Evolutionary conservation across 2,329 filamentous ascomycete genomes (phyloP).

Genomic region (Paramyrothecium roridum): DNA sequence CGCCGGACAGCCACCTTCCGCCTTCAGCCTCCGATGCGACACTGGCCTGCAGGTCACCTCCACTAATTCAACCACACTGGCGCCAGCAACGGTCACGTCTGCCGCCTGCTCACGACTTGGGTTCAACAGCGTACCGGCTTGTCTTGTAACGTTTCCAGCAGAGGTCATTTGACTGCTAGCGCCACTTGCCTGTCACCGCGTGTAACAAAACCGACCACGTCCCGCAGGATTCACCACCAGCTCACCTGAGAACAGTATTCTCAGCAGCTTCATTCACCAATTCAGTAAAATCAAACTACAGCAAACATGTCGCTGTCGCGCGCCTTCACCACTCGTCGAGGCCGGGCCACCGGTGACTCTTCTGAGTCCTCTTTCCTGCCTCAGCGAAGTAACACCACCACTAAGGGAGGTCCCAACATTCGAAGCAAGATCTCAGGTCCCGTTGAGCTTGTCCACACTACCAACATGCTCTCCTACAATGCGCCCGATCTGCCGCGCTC

Average conservation of each 20-base stretch:
- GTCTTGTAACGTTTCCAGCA: not conserved
- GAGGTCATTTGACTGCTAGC: not conserved
- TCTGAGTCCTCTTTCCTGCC: constrained; percentile 37
- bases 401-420: constrained; percentile 41
- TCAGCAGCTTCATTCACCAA: constrained; percentile 3
- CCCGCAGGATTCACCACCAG: not conserved
- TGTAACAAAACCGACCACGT: not conserved
- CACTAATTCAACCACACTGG: not conserved
- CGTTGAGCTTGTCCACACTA: constrained; percentile 84
- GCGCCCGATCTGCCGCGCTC: constrained; percentile 72
- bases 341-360: constrained; percentile 47
- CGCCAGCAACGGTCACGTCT: not conserved
- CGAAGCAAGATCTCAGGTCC: constrained; percentile 82
- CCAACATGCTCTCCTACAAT: constrained; percentile 94
- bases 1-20: constrained; percentile 10
- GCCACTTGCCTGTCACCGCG: not conserved
- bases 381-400: constrained; percentile 48
- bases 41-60: not conserved
- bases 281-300: constrained; percentile 7
- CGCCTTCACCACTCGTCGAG: constrained; percentile 69
- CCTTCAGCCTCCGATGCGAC: constrained; percentile 7
- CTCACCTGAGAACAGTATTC: constrained; percentile 5
- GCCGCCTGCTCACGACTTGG: not conserved
- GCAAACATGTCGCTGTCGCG: constrained; percentile 57
- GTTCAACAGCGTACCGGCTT: not conserved